phyloP scores from a whole-genome alignment of 257 asterid genomes.

The Cordia subcordata region DNA sequence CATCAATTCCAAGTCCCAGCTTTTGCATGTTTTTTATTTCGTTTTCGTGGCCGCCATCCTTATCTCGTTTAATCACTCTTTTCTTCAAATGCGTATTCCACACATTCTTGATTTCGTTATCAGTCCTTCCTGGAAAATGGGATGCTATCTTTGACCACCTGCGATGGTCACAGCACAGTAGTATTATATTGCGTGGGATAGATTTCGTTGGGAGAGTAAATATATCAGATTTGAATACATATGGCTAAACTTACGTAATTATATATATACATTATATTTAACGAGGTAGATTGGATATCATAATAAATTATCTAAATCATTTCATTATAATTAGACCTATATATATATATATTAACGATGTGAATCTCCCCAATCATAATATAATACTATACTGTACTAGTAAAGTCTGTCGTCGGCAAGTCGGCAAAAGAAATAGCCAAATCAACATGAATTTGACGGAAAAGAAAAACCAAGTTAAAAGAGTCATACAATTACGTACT shows the following conservation, averaged over 20 bases:
- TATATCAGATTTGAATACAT: background rate
- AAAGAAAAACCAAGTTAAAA: no score
- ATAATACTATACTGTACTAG: no score
- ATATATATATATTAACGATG: no score
- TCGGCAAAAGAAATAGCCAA: background rate
- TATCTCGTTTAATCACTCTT: slow-evolving; percentile 12
- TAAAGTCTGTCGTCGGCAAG: no score
- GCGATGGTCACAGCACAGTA: background rate
- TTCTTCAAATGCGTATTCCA: slow-evolving; percentile 83
- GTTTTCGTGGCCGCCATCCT: background rate
- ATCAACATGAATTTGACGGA: background rate
- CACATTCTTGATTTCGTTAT: slow-evolving; percentile 76
- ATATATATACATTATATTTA: no score
- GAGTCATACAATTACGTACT: slow-evolving; percentile 39
- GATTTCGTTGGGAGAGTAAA: no score
- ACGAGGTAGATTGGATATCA: no score
- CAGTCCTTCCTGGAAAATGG: slow-evolving; percentile 70
- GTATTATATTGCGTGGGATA: no score
- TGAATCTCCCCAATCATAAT: no score
- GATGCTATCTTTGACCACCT: slow-evolving; percentile 91
- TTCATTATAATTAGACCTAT: no score
- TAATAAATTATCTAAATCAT: no score
- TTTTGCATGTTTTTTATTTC: slow-evolving; percentile 5
- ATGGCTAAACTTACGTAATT: background rate
- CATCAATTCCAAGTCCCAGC: background rate